Evolutionary conservation across 2,329 filamentous ascomycete genomes (phyloP).

Genomic region (Microdochium bolleyi): DNA sequence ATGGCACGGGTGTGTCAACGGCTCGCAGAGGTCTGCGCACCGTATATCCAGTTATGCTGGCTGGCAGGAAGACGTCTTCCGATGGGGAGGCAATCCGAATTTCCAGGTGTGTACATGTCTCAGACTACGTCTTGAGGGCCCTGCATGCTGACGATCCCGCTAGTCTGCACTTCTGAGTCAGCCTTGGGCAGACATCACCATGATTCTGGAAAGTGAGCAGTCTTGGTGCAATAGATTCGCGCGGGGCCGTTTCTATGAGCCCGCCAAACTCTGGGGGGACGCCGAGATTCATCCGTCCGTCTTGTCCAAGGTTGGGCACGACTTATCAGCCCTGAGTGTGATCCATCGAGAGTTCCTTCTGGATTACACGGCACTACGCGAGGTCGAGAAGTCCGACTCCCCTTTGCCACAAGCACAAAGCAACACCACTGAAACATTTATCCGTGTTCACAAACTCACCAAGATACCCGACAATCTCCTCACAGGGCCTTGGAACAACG

Average conservation of each 20-base stretch:
- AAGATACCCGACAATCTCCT: slow-evolving; percentile 31
- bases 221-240: slow-evolving; percentile 34
- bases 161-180: slow-evolving; percentile 35
- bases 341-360: slow-evolving; percentile 11
- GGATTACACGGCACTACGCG: slow-evolving; percentile 15
- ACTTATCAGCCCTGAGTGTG: slow-evolving; percentile 3
- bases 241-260: slow-evolving; percentile 22
- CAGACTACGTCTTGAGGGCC: background rate
- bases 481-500: slow-evolving; percentile 29
- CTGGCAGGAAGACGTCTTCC: slow-evolving; percentile 20
- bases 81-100: slow-evolving; percentile 25
- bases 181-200: slow-evolving; percentile 34
- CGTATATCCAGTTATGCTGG: slow-evolving; percentile 7
- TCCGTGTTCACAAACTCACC: slow-evolving; percentile 28
- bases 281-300: slow-evolving; percentile 8
- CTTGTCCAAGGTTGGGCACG: slow-evolving; percentile 9
- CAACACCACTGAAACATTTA: slow-evolving; percentile 5
- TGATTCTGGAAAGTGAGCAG: slow-evolving; percentile 39
- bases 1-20: slow-evolving; percentile 23
- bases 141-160: background rate
- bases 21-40: slow-evolving; percentile 6
- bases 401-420: slow-evolving; percentile 9
- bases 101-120: slow-evolving; percentile 32
- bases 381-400: slow-evolving; percentile 4
- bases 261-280: slow-evolving; percentile 17